These are phyloP conservation scores for Punctularia strigosozonata DNA, from an alignment of 768 basidiomycete species.

Conservation along the genomic window DNA sequence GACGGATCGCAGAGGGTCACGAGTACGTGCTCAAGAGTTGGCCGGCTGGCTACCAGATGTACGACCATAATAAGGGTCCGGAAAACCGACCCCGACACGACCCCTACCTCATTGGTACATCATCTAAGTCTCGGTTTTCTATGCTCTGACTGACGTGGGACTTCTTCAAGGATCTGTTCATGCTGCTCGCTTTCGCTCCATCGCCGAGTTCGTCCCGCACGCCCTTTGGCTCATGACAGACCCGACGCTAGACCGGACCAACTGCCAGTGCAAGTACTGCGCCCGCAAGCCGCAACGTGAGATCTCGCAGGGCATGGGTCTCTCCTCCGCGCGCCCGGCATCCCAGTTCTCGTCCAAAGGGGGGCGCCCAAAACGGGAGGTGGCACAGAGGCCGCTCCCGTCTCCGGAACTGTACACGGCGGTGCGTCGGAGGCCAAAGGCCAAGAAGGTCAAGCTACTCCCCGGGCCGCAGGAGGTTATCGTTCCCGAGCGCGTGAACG, in stretches of 20 bases:
- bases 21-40: conserved; percentile 52
- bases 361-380: neutral
- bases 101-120: conserved; percentile 63
- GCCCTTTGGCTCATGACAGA: conserved; percentile 68
- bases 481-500: conserved; percentile 49
- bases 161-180: conserved; percentile 24
- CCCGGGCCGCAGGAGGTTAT: conserved; percentile 35
- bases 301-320: conserved; percentile 50
- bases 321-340: conserved; percentile 22
- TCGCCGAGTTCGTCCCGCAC: conserved; percentile 81
- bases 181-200: conserved; percentile 55
- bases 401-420: conserved; percentile 24
- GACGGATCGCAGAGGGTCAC: conserved; percentile 27
- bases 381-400: neutral
- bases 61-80: conserved; percentile 63
- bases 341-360: neutral
- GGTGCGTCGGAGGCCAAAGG: conserved; percentile 25
- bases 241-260: conserved; percentile 27
- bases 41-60: conserved; percentile 61
- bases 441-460: conserved; percentile 15
- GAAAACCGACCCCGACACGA: conserved; percentile 49
- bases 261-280: conserved; percentile 73
- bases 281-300: conserved; percentile 55
- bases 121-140: neutral
- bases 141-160: neutral